phyloP scores from a whole-genome alignment of 306 rosid species.

The Cicer arietinum region DNA sequence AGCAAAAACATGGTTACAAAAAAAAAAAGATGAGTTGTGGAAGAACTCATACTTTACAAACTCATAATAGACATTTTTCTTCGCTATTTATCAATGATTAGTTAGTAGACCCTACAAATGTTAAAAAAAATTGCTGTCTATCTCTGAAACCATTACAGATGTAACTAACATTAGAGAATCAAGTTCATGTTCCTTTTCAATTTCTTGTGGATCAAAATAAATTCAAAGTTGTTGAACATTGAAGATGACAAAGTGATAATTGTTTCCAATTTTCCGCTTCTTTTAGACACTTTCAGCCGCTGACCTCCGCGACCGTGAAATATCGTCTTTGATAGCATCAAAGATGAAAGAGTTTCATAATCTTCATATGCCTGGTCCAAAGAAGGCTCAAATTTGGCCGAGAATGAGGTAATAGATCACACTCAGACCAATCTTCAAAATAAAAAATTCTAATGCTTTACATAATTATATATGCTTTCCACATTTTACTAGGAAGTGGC shows the following conservation, averaged over 20 bases:
- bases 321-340: conserved; percentile 71
- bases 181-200: not conserved
- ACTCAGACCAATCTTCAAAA: conserved; percentile 4
- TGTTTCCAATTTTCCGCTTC: not conserved
- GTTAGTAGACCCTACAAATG: not conserved
- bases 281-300: conserved; percentile 79
- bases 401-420: conserved; percentile 68
- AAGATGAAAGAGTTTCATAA: conserved; percentile 83
- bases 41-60: no score
- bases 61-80: no score
- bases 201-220: not conserved
- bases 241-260: not conserved
- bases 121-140: no score
- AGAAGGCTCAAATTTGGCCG: conserved; percentile 63
- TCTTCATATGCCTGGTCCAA: conserved; percentile 71
- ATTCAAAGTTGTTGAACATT: conserved; percentile 10
- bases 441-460: not conserved
- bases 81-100: no score
- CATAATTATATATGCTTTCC: conserved; percentile 12
- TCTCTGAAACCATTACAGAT: not conserved
- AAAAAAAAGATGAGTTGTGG: no score
- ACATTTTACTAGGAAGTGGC: conserved; percentile 68
- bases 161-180: conserved; percentile 15
- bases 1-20: no score
- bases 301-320: conserved; percentile 73